These are phyloP conservation scores for Nannochloropsis granulata DNA, from an alignment of 108 stramenopile species.

Conservation along the genomic window DNA sequence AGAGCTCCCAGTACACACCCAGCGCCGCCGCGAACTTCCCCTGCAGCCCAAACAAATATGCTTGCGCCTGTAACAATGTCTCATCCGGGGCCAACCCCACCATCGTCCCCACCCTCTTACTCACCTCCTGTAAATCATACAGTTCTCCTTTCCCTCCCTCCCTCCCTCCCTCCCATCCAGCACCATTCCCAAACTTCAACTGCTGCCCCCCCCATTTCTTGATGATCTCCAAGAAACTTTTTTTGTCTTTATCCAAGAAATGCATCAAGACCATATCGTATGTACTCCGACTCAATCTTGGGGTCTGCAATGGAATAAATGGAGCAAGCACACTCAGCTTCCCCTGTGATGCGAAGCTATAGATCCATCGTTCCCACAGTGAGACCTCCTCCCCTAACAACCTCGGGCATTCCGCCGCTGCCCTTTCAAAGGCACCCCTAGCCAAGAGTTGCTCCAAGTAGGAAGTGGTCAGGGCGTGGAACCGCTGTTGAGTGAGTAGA, in stretches of 20 bases:
- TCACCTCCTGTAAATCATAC: not conserved
- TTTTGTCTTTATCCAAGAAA: not conserved
- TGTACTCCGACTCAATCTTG: not conserved
- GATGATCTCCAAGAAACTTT: not conserved
- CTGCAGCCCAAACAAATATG: not conserved
- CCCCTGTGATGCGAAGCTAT: slow-evolving; percentile 11
- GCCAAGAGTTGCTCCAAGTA: slow-evolving; percentile 23
- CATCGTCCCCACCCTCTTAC: not conserved
- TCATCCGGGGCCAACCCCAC: not conserved
- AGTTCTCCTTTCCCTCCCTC: not conserved
- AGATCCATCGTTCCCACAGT: slow-evolving; percentile 34
- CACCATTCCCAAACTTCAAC: not conserved
- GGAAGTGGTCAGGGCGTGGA: not conserved
- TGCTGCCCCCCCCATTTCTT: not conserved
- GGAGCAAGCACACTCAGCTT: slow-evolving; percentile 13
- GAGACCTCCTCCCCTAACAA: slow-evolving; percentile 21
- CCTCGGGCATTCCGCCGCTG: slow-evolving; percentile 21
- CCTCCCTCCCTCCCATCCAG: not conserved
- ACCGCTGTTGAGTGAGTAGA: not conserved
- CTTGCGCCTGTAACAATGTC: not conserved
- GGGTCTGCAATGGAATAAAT: slow-evolving; percentile 9
- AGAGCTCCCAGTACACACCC: not conserved
- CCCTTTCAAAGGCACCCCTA: slow-evolving; percentile 3
- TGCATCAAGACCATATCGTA: not conserved
- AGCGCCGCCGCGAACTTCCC: not conserved